A percentile compares a stretch with the other conserved stretches of the same genome.
Evolutionary conservation across 129 eudicot species (phyloP).

Genomic region (Glebionis coronaria): DNA sequence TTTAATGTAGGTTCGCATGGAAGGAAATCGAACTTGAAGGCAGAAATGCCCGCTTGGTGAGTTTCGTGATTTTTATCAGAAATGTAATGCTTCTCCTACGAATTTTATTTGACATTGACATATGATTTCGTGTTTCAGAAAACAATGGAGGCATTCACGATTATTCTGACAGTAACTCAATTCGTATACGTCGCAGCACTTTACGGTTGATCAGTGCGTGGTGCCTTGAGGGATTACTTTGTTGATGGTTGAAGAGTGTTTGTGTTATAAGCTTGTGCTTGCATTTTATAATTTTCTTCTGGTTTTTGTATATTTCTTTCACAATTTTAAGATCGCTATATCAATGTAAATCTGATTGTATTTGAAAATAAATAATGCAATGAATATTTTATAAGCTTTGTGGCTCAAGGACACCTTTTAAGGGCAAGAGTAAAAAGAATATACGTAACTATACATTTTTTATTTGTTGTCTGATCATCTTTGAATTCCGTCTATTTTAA

Average conservation of each 20-base stretch:
- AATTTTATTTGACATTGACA: background rate
- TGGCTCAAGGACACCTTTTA: no score
- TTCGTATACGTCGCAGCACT: constrained; percentile 62
- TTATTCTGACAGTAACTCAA: constrained; percentile 84
- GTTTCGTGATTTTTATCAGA: constrained; percentile 8
- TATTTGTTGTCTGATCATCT: no score
- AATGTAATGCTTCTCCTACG: background rate
- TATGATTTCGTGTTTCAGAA: constrained; percentile 41
- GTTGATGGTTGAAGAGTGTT: constrained; percentile 15
- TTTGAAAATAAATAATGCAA: constrained; percentile 12
- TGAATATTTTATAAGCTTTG: background rate
- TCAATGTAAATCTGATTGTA: background rate
- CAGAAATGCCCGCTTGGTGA: constrained; percentile 78
- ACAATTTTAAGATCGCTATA: constrained; percentile 8
- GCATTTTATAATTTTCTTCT: constrained; percentile 5
- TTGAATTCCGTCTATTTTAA: no score
- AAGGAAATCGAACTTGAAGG: constrained; percentile 64
- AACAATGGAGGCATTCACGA: constrained; percentile 92
- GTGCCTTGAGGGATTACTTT: constrained; percentile 15
- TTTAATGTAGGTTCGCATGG: no score
- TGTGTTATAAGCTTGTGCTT: constrained; percentile 1
- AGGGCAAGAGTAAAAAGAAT: no score
- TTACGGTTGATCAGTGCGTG: constrained; percentile 38
- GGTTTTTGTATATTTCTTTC: background rate
- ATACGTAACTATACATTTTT: no score